Conservation (phyloP, 2,329 filamentous ascomycete species). For the Neonectria faginata region DNA sequence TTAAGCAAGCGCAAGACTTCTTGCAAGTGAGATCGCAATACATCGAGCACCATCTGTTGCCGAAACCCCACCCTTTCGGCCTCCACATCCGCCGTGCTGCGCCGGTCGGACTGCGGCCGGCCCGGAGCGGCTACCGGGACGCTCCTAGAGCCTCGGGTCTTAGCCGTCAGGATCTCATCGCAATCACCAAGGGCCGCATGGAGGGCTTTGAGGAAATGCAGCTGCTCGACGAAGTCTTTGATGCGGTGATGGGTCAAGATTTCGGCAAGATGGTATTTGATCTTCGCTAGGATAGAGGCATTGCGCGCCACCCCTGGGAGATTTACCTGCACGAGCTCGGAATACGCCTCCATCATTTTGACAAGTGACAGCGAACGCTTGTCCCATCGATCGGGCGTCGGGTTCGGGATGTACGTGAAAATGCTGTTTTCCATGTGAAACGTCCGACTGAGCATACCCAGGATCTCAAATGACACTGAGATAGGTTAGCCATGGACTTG, state of each 20-base stretch:
- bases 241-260: conserved; percentile 44
- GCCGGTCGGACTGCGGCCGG: conserved; percentile 12
- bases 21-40: conserved; percentile 63
- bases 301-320: conserved; percentile 38
- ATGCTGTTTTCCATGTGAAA: conserved; percentile 62
- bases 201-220: conserved; percentile 54
- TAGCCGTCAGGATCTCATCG: conserved; percentile 57
- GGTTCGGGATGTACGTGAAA: conserved; percentile 68
- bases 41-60: conserved; percentile 56
- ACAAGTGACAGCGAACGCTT: conserved; percentile 59
- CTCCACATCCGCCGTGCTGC: conserved; percentile 22
- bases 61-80: conserved; percentile 41
- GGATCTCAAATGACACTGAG: conserved; percentile 67
- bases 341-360: conserved; percentile 56
- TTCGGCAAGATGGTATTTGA: conserved; percentile 43
- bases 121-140: not conserved
- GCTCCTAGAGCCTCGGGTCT: conserved; percentile 19
- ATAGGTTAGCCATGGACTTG: conserved; percentile 25
- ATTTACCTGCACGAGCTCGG: conserved; percentile 43
- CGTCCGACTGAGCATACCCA: conserved; percentile 67
- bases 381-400: conserved; percentile 66
- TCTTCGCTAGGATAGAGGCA: conserved; percentile 36
- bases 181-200: conserved; percentile 56
- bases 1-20: conserved; percentile 61
- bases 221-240: conserved; percentile 39